Base-by-base conservation (phyloP, 306 rosid species). In the Spatholobus suberectus region DNA sequence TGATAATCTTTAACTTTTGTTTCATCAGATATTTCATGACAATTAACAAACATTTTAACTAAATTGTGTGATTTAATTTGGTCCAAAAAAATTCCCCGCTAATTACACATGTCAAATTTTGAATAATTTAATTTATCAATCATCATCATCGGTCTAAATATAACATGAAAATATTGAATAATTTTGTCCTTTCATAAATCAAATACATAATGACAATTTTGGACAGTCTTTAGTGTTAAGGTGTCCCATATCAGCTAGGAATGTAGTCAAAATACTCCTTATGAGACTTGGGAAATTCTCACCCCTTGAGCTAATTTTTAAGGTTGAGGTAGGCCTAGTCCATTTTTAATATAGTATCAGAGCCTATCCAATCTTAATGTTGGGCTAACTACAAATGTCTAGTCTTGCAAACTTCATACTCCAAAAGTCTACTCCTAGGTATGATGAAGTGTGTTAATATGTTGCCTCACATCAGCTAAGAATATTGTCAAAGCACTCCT, bases 81-180 rank as follows among this genome's bases (percentile, higher is more conserved):
- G 66, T 78, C 32, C 35, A 65, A 78, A 21, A 2, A 63, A 18
- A 20, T n/a, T 26, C 24, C 24, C 2, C 4, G 7, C 49, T 29
- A 29, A 17, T 27, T 43, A 20, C 40, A 49, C 27, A 79, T 12
- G 6, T 32, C 40, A 59, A 44, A 21, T 21, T n/a, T 46, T 17
- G 4, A 59, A 59, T 55, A 21, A 8, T 15, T 17, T 12, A 69
- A 18, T 38, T 78, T 5, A 47, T 49, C 40, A 21, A 77, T 18
- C 4, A 43, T 20, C 43, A 70, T 55, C 75, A 18, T 18, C 11
- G 18, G 32, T 55, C n/a, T 43, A 70, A 70, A 70, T 54, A 57
- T 43, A 59, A 71, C 47, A 58, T 7, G 27, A 27, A 58, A 80
- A 46, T 34, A 8, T 29, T 29, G 70, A 80, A 80, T 44, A 71